Conservation (phyloP, 345 rosid species). For the Schrenkiella parvula region DNA sequence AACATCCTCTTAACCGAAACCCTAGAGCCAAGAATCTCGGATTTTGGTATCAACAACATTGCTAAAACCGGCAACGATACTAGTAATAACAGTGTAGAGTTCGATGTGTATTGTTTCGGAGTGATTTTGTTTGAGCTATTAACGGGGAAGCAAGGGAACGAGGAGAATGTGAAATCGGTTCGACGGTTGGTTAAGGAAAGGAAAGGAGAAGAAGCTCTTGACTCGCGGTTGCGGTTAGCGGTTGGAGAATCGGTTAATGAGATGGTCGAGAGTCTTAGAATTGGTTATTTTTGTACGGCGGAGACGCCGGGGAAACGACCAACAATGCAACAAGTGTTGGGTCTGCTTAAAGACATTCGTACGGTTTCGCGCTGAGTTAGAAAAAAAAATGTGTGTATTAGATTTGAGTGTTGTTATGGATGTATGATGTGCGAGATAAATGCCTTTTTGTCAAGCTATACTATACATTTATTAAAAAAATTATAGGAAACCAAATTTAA, state of each 20-base stretch:
- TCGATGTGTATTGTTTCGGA: slow-evolving; percentile 72
- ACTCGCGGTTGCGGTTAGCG: slow-evolving; percentile 47
- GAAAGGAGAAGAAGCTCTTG: slow-evolving; percentile 55
- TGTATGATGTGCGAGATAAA: background rate
- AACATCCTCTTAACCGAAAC: slow-evolving; percentile 70
- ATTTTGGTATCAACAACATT: slow-evolving; percentile 50
- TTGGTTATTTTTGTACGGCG: slow-evolving; percentile 81
- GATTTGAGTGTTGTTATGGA: slow-evolving; percentile 3
- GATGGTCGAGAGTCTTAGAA: slow-evolving; percentile 82
- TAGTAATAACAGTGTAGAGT: slow-evolving; percentile 25
- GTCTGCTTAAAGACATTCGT: slow-evolving; percentile 75
- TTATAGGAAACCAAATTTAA: background rate
- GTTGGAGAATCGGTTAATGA: slow-evolving; percentile 52
- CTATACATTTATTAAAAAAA: background rate
- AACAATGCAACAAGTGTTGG: slow-evolving; percentile 88
- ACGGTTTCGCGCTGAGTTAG: slow-evolving; percentile 32
- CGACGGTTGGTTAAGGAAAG: slow-evolving; percentile 70
- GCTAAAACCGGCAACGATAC: background rate
- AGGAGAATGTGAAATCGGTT: slow-evolving; percentile 47
- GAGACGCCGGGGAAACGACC: slow-evolving; percentile 74
- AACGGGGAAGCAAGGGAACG: slow-evolving; percentile 61
- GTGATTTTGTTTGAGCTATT: slow-evolving; percentile 64
- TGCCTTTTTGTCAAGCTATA: slow-evolving; percentile 11
- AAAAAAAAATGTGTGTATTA: background rate
- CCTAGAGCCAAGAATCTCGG: slow-evolving; percentile 75